Evolutionary conservation across 352 stramenopile species (phyloP).

Genomic region (Blastocystis sp.): DNA sequence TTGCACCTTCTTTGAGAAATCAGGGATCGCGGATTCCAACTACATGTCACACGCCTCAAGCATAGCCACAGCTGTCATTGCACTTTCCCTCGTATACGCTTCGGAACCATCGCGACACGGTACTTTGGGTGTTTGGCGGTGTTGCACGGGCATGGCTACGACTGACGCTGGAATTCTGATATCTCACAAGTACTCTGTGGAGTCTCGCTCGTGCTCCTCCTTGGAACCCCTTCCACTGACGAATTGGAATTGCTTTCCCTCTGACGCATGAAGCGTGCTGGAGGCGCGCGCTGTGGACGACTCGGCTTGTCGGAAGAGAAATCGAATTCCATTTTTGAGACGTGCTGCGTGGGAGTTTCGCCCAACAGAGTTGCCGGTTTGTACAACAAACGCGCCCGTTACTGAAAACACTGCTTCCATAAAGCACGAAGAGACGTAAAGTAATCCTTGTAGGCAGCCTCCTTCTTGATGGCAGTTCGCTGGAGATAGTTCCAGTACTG

Average conservation of each 20-base stretch:
- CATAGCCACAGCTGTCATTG: slow-evolving; percentile 18
- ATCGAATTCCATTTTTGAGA: slow-evolving; percentile 61
- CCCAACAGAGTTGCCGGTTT: neutral
- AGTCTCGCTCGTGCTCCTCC: neutral
- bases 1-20: neutral
- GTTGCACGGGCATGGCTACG: neutral
- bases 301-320: slow-evolving; percentile 59
- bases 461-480: neutral
- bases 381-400: neutral
- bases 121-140: neutral
- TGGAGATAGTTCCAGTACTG: slow-evolving; percentile 23
- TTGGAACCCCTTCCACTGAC: neutral
- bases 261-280: slow-evolving; percentile 19
- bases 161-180: neutral
- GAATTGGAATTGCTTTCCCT: neutral
- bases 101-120: neutral
- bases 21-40: neutral
- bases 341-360: neutral
- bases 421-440: neutral
- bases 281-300: slow-evolving; percentile 4
- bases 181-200: neutral
- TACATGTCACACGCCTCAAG: neutral
- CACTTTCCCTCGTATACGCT: slow-evolving; percentile 46
- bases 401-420: slow-evolving; percentile 46
- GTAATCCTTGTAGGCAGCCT: neutral